Conservation (phyloP, 331 rosid species). For the Arachis monticola region DNA sequence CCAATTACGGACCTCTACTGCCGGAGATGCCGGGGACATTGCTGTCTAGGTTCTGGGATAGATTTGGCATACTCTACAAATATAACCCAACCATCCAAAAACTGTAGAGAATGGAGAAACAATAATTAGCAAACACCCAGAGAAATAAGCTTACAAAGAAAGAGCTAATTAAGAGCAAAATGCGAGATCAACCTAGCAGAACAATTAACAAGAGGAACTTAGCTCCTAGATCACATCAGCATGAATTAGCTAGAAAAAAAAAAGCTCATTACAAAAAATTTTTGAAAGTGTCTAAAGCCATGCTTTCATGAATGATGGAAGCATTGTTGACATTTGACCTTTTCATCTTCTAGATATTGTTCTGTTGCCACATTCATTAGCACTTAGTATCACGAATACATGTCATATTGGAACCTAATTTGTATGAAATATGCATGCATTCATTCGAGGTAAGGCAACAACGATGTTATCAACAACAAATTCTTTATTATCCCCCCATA, state of each 20-base stretch:
- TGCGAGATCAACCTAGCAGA: not conserved
- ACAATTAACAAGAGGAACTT: not conserved
- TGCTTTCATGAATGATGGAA: conserved; percentile 12
- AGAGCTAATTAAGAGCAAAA: conserved; percentile 9
- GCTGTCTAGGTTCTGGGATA: conserved; percentile 57
- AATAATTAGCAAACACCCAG: conserved; percentile 25
- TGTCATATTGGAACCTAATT: not conserved
- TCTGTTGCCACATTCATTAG: not conserved
- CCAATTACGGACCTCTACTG: conserved; percentile 23
- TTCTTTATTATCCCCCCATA: not conserved
- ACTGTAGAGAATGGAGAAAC: conserved; percentile 51
- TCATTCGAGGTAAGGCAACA: not conserved
- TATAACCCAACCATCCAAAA: conserved; percentile 98
- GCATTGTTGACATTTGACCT: not conserved
- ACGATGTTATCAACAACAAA: conserved; percentile 27
- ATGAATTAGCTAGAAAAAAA: not conserved
- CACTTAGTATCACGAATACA: not conserved
- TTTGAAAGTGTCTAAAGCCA: not conserved
- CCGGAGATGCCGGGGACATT: conserved; percentile 47
- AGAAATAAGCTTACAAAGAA: conserved; percentile 12
- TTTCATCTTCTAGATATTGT: not conserved
- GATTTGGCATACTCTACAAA: conserved; percentile 96
- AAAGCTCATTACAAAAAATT: too few relatives aligned
- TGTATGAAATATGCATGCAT: conserved; percentile 10
- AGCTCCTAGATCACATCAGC: not conserved